phyloP scores from a whole-genome alignment of 306 rosid genomes.

The Hippophae rhamnoides region DNA sequence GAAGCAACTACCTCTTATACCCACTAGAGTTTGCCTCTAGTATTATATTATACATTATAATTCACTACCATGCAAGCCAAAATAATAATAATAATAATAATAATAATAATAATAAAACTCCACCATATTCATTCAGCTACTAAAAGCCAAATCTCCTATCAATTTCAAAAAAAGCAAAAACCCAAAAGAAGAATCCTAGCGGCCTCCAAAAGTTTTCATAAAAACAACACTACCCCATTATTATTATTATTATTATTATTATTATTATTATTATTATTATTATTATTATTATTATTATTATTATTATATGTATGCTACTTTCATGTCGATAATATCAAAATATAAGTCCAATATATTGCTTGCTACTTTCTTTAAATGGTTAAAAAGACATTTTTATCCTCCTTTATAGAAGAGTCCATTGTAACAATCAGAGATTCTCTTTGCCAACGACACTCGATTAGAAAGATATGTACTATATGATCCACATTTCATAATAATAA shows the following conservation, averaged over 20 bases:
- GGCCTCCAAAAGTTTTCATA: constrained; percentile 14
- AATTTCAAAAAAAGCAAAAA: background rate
- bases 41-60: background rate
- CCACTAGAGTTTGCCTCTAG: background rate
- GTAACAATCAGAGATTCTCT: too few species aligned
- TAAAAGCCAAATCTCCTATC: constrained; percentile 14
- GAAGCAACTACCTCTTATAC: background rate
- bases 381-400: too few species aligned
- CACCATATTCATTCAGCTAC: constrained; percentile 5
- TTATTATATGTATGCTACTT: background rate
- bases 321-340: constrained; percentile 3
- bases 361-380: too few species aligned
- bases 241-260: too few species aligned
- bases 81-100: too few species aligned
- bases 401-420: too few species aligned
- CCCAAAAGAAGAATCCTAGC: constrained; percentile 11
- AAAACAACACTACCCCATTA: constrained; percentile 2
- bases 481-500: too few species aligned
- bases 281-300: too few species aligned
- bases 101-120: background rate
- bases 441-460: too few species aligned
- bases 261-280: too few species aligned
- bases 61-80: background rate
- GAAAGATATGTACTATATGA: too few species aligned
- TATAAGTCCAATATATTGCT: too few species aligned